Base-by-base conservation (phyloP, 352 stramenopile species). In the Phytophthora pinifolia region DNA sequence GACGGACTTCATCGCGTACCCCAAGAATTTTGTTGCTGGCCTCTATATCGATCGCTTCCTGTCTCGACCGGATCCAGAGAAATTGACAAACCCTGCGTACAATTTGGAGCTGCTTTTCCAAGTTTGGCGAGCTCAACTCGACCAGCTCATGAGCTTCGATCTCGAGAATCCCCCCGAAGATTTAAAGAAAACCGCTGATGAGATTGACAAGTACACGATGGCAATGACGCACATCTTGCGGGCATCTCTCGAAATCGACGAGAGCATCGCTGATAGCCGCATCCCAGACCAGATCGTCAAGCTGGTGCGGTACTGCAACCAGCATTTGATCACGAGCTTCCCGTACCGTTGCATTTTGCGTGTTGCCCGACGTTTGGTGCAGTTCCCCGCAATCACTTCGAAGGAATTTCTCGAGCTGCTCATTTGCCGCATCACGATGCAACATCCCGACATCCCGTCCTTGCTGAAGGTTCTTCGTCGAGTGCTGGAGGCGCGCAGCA, bases 61-160 rank as follows among this genome's bases (percentile, higher is more conserved):
- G 31, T 74, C 76, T 39, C 67, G 72, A 12, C 83, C 83, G 1
- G 83, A 93, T 46, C 78, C 80, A 18, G 77, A 89, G 45, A 71
- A 81, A 20, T 37, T 93, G 25, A 93, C 83, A 20, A 89, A 89
- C 27, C 74, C 83, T 33, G 74, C 77, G 4, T 88, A 91, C 53
- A 91, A 91, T 51, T 64, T 93, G 35, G 78, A 91, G 55, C 47
- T 89, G 9, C 62, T 93, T 1, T 91, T 91, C 44, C 79, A 84
- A 33, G 35, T 81, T 25, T 93, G 83, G 83, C 79, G 72, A n/a
- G 70, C 71, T 3, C 60, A 89, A 36, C 62, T 88, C 27, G 56
- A 81, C 25, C 56, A 55, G 14, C 47, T 93, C 9, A 81, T 90
- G 59, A 62, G 62, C 12, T 79, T 84, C 29, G 73, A 89, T 62